Conservation (phyloP, 148 eudicot genomes). For the Vaccinium vitisidaea region DNA sequence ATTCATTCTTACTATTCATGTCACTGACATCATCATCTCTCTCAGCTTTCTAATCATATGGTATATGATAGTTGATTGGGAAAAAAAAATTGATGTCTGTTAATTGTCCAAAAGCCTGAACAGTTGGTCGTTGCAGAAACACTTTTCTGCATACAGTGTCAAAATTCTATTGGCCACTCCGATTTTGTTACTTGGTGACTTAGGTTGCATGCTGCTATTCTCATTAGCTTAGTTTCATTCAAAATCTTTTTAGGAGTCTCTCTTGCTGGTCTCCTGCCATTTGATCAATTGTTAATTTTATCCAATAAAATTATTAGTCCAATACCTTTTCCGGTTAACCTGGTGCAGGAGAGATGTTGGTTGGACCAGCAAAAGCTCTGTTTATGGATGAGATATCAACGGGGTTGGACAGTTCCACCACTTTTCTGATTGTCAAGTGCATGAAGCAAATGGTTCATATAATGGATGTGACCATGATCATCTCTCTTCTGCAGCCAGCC, state of each 20-base stretch:
- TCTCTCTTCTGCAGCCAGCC: conserved; percentile 50
- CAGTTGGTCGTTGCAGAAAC: neutral
- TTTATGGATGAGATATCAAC: conserved; percentile 49
- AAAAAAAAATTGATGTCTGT: neutral
- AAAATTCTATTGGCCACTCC: neutral
- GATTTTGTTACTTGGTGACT: neutral
- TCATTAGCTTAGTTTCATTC: neutral
- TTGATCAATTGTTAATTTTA: neutral
- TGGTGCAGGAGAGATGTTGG: conserved; percentile 44
- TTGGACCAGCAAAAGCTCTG: conserved; percentile 48
- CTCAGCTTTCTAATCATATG: neutral
- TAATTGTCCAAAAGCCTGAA: neutral
- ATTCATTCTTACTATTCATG: neutral
- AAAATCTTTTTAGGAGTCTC: neutral
- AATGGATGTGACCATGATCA: conserved; percentile 46
- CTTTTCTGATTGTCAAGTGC: conserved; percentile 35
- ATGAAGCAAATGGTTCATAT: conserved; percentile 51
- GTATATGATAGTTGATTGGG: neutral
- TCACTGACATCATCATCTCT: too few relatives aligned
- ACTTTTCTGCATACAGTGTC: neutral
- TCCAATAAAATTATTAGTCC: neutral
- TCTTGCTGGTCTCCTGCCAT: neutral
- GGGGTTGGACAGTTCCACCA: conserved; percentile 49
- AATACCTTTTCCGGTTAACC: neutral
- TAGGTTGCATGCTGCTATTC: neutral